Evolutionary conservation across 768 basidiomycete species (phyloP), one percentile per base, ranked within the genome.

Genomic region (Auriscalpium vulgare): DNA sequence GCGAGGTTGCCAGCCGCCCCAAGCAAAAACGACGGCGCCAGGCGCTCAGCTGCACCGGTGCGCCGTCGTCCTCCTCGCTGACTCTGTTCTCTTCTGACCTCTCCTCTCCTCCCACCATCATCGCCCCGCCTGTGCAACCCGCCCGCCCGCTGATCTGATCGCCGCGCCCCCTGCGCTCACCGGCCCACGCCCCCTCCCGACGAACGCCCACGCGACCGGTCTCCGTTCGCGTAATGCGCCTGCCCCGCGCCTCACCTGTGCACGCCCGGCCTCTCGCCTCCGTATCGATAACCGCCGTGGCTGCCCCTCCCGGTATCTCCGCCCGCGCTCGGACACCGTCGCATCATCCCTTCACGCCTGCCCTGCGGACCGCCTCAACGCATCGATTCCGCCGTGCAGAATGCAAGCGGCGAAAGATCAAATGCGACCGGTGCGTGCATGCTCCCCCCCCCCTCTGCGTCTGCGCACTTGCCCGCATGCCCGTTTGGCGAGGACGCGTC

Each of bases 381-480:
- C n/a, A n/a, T n/a, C n/a, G n/a, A n/a, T n/a, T n/a, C n/a, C n/a
- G n/a, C n/a, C n/a, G n/a, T n/a, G n/a, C n/a, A 90, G 90, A 91
- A 69, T 91, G 89, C 69, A 91, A 91, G 69, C 74, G 89, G 63
- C 79, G 89, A 45, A 91, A 92, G 76, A 91, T 91, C 70, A 88
- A 87, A 67, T 92, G 90, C 69, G 88, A 92, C 74, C 87, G 87
- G 86, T 87, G 67, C 65, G 66, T 55, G 54, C 55, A 56, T 37
- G 51, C 65, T 54, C 56, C 51, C 54, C 56, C 54, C 56, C 53
- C 58, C 45, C 53, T 43, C 40, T 50, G 29, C 45, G 21, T 46
- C 51, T 56, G 45, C 34, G 44, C 55, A 58, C 49, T 61, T 49
- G 37, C 58, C 54, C 66, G 53, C 54, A 5, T 29, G 29, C 29